These are phyloP conservation scores for Tricladium varicosporioides DNA, from an alignment of 2,329 filamentous ascomycete species.

Conservation along the genomic window DNA sequence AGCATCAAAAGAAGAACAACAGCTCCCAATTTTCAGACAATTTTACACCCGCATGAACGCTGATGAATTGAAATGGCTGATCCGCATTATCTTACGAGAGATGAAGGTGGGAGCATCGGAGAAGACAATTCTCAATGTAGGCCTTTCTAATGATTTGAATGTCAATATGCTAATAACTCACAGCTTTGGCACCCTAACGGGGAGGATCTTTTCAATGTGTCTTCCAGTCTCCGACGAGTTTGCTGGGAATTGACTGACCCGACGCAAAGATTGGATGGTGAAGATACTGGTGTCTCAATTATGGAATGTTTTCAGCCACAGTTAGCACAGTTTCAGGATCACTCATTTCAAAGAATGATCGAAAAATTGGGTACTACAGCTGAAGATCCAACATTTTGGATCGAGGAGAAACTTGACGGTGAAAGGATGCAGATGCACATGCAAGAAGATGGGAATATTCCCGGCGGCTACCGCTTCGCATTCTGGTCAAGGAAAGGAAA, in stretches of 20 bases:
- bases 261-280: constrained; percentile 67
- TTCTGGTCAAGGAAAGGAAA: constrained; percentile 98
- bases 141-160: constrained; percentile 2
- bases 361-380: constrained; percentile 62
- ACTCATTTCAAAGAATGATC: constrained; percentile 78
- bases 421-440: constrained; percentile 98
- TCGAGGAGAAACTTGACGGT: constrained; percentile 96
- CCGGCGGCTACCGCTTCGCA: constrained; percentile 70
- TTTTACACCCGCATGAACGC: constrained; percentile 93
- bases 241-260: constrained; percentile 91
- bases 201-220: constrained; percentile 80
- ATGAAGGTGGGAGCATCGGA: constrained; percentile 77
- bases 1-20: constrained; percentile 77
- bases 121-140: constrained; percentile 73
- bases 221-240: constrained; percentile 82
- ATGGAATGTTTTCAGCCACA: constrained; percentile 98
- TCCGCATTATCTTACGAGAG: constrained; percentile 85
- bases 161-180: constrained; percentile 41
- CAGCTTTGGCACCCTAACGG: constrained; percentile 79
- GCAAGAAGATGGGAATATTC: constrained; percentile 63
- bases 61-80: constrained; percentile 90
- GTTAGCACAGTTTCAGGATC: constrained; percentile 86
- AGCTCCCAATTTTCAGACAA: constrained; percentile 73
- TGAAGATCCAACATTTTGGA: constrained; percentile 82
- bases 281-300: constrained; percentile 71